Evolutionary conservation across 768 basidiomycete species (phyloP), one percentile per base, ranked within the genome.

Genomic region (Amanita exitialis): DNA sequence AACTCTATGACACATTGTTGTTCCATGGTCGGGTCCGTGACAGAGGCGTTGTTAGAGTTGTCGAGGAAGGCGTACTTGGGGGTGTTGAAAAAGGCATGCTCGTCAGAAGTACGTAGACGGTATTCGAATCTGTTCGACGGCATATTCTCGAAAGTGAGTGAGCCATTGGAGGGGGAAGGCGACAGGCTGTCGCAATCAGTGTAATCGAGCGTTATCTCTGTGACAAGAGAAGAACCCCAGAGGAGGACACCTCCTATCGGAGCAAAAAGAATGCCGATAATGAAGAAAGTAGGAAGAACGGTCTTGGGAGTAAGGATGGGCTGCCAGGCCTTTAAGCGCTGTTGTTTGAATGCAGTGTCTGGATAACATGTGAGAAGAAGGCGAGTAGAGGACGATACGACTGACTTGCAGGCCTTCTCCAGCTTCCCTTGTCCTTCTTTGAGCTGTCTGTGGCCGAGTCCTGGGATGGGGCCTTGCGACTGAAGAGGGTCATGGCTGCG

Each of bases 321-420:
- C 76, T 99, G 96, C 96, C 96, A 99, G 62, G 96, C 96, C 73
- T 97, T 98, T 63, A 99, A 80, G 51, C 96, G 87, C 68, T 99
- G 96, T 67, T 99, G 96, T 71, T 96, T 98, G 79, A 96, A 97
- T 36, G 94, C 95, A 53, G 94, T 97, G 69, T 97, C 92, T 96
- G 66, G 21, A 49, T 20, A 15, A 44, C 12, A 32, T 21, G 45
- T 54, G 51, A 57, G 58, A 39, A 37, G 54, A 53, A 41, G 18
- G 44, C 49, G 46, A 21, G 45, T 16, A 16, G 45, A 49, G 50
- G 47, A 44, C 54, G 42, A 54, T 49, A 42, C 39, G 35, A 73
- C 86, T 57, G 59, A 88, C 90, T 92, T 44, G 90, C 90, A 54
- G 90, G 90, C 56, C 83, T 69, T 57, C 79, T 76, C 90, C 89